A percentile compares a stretch with the other conserved stretches of the same genome.
Evolutionary conservation across 305 asterid genomes (phyloP).

Genomic region (Solanum hybrid): DNA sequence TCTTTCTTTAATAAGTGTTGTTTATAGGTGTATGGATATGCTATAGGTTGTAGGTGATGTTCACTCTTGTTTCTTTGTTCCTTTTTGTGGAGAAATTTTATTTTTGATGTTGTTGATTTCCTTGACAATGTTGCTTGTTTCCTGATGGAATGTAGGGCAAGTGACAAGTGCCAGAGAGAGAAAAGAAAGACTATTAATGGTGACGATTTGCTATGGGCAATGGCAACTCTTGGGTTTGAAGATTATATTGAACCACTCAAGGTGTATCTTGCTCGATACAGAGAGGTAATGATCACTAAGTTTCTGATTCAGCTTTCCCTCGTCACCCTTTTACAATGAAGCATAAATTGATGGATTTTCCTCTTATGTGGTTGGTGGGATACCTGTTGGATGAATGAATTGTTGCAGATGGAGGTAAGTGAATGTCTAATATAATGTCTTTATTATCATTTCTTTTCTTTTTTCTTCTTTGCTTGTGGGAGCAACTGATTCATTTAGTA

Average conservation of each 20-base stretch:
- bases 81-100: background rate
- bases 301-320: background rate
- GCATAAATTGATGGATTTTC: slow-evolving; percentile 13
- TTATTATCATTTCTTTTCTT: background rate
- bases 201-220: slow-evolving; percentile 85
- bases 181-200: slow-evolving; percentile 83
- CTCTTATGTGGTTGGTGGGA: slow-evolving; percentile 5
- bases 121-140: background rate
- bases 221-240: slow-evolving; percentile 87
- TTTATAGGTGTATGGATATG: background rate
- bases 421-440: background rate
- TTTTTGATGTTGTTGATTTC: background rate
- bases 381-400: slow-evolving; percentile 20
- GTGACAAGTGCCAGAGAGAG: slow-evolving; percentile 89
- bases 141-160: slow-evolving; percentile 54
- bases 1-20: background rate
- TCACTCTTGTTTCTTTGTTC: background rate
- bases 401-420: slow-evolving; percentile 75
- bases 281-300: slow-evolving; percentile 48
- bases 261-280: slow-evolving; percentile 60
- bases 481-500: slow-evolving; percentile 14
- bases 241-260: slow-evolving; percentile 90
- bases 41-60: background rate
- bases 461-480: slow-evolving; percentile 6
- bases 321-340: background rate